Evolutionary conservation across 805 yeast genomes (phyloP).

Genomic region (Saccharomycopsis sp.): DNA sequence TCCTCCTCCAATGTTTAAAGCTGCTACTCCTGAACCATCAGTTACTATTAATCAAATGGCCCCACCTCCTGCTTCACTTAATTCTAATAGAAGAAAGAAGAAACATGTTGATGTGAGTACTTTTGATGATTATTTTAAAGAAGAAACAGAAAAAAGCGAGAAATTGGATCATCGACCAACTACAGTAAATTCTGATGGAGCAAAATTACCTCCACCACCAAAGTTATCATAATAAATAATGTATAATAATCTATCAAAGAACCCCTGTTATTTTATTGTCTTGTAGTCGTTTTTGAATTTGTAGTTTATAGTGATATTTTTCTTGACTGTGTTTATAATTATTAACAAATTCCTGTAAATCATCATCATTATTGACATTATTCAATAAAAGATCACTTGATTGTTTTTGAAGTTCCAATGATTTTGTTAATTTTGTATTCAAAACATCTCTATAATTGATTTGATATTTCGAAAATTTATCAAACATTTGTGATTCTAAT

Average conservation of each 20-base stretch:
- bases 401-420: conserved; percentile 4
- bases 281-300: conserved; percentile 7
- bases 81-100: conserved; percentile 23
- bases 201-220: too few species aligned
- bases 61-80: conserved; percentile 23
- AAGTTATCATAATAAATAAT: too few species aligned
- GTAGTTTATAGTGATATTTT: conserved; percentile 4
- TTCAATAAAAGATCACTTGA: conserved; percentile 4
- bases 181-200: too few species aligned
- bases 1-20: neutral
- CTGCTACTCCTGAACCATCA: conserved; percentile 3
- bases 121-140: conserved; percentile 30
- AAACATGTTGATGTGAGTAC: conserved; percentile 21
- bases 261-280: conserved; percentile 16
- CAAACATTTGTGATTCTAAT: conserved; percentile 8
- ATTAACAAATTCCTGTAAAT: conserved; percentile 6
- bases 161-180: conserved; percentile 29
- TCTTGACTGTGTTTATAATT: conserved; percentile 2
- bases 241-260: conserved; percentile 5
- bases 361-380: conserved; percentile 2
- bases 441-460: conserved; percentile 13
- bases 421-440: conserved; percentile 1
- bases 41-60: conserved; percentile 6
- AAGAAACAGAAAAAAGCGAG: conserved; percentile 32
- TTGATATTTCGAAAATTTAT: conserved; percentile 4